Evolutionary conservation across 805 yeast genomes (phyloP).

Genomic region (Starmera quercuum): DNA sequence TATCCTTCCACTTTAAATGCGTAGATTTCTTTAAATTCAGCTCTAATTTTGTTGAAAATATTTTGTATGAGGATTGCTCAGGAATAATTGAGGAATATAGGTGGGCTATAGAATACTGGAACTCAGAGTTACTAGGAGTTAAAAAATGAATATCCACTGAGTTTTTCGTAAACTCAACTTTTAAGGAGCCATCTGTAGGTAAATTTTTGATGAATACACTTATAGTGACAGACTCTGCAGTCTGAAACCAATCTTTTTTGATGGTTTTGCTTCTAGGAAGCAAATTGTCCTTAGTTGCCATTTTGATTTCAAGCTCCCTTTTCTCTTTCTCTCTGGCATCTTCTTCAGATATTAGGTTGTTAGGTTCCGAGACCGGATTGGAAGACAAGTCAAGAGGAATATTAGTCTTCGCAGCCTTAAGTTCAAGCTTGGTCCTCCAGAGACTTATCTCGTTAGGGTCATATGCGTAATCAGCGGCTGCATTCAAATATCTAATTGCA

Average conservation of each 20-base stretch:
- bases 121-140: slow-evolving; percentile 43
- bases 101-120: slow-evolving; percentile 47
- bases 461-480: slow-evolving; percentile 31
- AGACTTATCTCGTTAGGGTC: slow-evolving; percentile 15
- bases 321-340: slow-evolving; percentile 7
- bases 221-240: slow-evolving; percentile 44
- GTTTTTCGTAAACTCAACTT: slow-evolving; percentile 29
- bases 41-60: slow-evolving; percentile 73
- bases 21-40: slow-evolving; percentile 44
- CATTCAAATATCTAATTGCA: slow-evolving; percentile 32
- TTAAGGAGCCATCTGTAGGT: slow-evolving; percentile 37
- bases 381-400: slow-evolving; percentile 4
- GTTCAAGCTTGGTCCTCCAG: slow-evolving; percentile 14
- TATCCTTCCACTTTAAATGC: slow-evolving; percentile 43
- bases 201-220: slow-evolving; percentile 67
- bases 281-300: slow-evolving; percentile 15
- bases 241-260: slow-evolving; percentile 72
- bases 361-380: no score
- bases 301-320: slow-evolving; percentile 15
- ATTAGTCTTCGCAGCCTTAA: slow-evolving; percentile 10
- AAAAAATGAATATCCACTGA: slow-evolving; percentile 40
- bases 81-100: slow-evolving; percentile 45
- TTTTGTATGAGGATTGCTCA: slow-evolving; percentile 33
- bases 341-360: no score
- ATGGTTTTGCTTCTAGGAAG: slow-evolving; percentile 23